Conservation (phyloP, 306 rosid genomes). For the Dicorynia guianensis region DNA sequence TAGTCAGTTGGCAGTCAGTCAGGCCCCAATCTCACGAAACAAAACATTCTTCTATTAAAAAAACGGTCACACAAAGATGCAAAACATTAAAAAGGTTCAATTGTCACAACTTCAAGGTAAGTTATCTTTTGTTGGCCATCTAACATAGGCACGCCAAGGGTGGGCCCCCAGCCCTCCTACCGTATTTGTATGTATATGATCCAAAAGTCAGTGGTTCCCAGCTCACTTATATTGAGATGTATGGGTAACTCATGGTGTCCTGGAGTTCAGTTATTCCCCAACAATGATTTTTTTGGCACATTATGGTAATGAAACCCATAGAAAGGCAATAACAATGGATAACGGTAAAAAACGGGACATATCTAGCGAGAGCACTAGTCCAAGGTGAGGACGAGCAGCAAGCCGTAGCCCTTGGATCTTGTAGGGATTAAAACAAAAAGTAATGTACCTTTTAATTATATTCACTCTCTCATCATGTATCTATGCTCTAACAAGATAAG, state of each 20-base stretch:
- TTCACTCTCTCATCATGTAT: too few species aligned
- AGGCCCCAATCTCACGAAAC: conserved; percentile 10
- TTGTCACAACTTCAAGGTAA: not conserved
- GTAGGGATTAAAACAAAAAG: too few species aligned
- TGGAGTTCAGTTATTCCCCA: conserved; percentile 8
- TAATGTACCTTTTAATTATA: too few species aligned
- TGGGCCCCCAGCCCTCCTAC: not conserved
- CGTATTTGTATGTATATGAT: conserved; percentile 3
- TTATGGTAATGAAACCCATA: conserved; percentile 7
- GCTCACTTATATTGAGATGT: not conserved
- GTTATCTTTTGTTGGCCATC: not conserved
- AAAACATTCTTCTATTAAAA: not conserved
- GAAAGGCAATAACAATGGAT: conserved; percentile 9
- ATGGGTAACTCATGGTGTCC: not conserved
- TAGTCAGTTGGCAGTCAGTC: conserved; percentile 14
- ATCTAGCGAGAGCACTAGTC: too few species aligned
- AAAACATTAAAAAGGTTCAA: not conserved
- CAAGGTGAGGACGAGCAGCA: too few species aligned
- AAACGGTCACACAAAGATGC: too few species aligned
- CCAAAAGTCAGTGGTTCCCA: not conserved
- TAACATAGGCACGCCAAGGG: not conserved
- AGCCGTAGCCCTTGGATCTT: too few species aligned
- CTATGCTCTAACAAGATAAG: too few species aligned
- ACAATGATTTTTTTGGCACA: conserved; percentile 4
- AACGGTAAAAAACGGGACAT: too few species aligned